These are phyloP conservation scores for Gardenia jasminoides DNA, from an alignment of 257 asterid species.

Conservation along the genomic window DNA sequence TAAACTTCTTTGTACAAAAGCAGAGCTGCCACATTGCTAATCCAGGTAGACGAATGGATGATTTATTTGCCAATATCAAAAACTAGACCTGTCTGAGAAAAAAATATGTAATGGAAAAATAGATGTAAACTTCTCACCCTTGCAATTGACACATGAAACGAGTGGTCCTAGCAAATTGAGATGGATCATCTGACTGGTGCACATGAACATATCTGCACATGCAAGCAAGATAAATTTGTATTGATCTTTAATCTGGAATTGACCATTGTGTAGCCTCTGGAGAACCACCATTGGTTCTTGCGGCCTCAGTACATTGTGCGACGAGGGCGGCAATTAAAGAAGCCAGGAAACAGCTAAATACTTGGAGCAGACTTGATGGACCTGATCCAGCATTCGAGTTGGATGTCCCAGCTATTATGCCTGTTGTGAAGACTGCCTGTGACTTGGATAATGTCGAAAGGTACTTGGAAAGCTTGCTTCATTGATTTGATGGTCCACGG, in stretches of 20 bases:
- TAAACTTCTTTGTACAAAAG: neutral
- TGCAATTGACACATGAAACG: neutral
- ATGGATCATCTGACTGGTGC: neutral
- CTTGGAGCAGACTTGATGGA: slow-evolving; percentile 53
- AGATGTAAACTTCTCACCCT: neutral
- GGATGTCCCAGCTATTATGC: slow-evolving; percentile 69
- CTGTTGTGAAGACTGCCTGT: slow-evolving; percentile 62
- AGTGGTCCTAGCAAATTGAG: neutral
- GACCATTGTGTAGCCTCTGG: slow-evolving; percentile 61
- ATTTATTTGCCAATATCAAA: no score
- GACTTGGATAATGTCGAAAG: slow-evolving; percentile 55
- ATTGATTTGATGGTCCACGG: neutral
- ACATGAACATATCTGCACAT: neutral
- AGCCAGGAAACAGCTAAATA: slow-evolving; percentile 56
- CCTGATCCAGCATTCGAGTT: slow-evolving; percentile 39
- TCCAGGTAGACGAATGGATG: neutral
- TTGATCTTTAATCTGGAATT: neutral
- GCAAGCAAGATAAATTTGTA: neutral
- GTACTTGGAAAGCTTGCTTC: slow-evolving; percentile 36
- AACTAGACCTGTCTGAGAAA: neutral
- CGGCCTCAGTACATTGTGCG: slow-evolving; percentile 80
- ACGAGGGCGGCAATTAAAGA: slow-evolving; percentile 66
- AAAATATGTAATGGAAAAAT: neutral
- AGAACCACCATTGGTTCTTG: slow-evolving; percentile 73
- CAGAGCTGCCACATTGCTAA: neutral